Percentiles rank a stretch among this genome's conserved stretches.
These are phyloP conservation scores for Byssothecium circinans DNA, from an alignment of 2,329 filamentous ascomycete genomes.

Conservation along the genomic window DNA sequence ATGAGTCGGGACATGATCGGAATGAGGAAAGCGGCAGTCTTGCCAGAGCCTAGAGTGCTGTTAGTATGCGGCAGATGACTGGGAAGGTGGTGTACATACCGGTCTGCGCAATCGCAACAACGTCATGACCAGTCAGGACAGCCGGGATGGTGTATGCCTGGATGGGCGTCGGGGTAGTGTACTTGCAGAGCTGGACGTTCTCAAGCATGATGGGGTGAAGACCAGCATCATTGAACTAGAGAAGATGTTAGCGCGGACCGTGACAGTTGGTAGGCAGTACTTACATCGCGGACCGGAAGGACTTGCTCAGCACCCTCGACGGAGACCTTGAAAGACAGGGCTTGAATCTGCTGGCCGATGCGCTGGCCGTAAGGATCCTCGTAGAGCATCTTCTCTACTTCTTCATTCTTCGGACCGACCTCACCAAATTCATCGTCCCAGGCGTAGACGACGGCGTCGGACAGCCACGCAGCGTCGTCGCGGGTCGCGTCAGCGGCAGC, in stretches of 20 bases:
- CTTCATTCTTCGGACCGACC: conserved; percentile 69
- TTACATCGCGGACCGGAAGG: conserved; percentile 54
- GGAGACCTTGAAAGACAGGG: conserved; percentile 58
- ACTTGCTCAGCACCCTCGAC: conserved; percentile 53
- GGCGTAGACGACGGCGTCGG: conserved; percentile 70
- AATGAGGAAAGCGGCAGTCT: conserved; percentile 90
- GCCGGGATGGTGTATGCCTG: conserved; percentile 84
- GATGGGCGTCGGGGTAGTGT: conserved; percentile 76
- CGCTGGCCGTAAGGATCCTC: conserved; percentile 54
- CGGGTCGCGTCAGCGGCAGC: conserved; percentile 7
- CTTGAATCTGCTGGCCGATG: conserved; percentile 65
- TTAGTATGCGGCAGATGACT: conserved; percentile 4
- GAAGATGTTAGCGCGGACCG: too few relatives aligned
- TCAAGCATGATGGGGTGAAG: conserved; percentile 81
- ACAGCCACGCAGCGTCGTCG: conserved; percentile 49
- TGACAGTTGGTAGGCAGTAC: too few relatives aligned
- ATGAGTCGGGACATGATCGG: conserved; percentile 89
- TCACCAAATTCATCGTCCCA: conserved; percentile 88
- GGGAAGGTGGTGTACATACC: conserved; percentile 58
- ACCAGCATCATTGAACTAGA: conserved; percentile 71
- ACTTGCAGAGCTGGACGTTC: conserved; percentile 75
- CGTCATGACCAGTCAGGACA: conserved; percentile 73
- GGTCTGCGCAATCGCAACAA: conserved; percentile 90
- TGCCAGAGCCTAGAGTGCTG: conserved; percentile 77
- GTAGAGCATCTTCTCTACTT: conserved; percentile 78